These are phyloP conservation scores for Leptographium procerum DNA, from an alignment of 2,329 filamentous ascomycete genomes.

Conservation along the genomic window DNA sequence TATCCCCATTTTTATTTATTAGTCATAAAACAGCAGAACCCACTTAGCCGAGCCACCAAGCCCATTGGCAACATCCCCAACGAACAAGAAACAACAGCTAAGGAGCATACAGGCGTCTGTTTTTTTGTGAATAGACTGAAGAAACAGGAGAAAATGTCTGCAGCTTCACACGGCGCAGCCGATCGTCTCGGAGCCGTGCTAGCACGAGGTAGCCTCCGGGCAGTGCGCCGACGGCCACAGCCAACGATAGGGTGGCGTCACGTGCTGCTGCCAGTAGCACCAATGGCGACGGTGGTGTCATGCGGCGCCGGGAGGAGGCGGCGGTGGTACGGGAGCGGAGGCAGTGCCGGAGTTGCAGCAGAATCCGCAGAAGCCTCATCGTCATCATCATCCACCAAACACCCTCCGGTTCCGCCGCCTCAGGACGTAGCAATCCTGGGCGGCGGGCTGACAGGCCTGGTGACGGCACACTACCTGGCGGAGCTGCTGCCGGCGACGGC, in stretches of 20 bases:
- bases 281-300: too few species aligned
- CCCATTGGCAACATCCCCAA: too few species aligned
- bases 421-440: slow-evolving; percentile 56
- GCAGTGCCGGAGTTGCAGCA: not conserved
- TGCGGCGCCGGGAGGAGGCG: not conserved
- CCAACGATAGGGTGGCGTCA: not conserved
- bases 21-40: too few species aligned
- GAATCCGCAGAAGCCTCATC: too few species aligned
- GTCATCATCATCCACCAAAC: too few species aligned
- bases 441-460: slow-evolving; percentile 72
- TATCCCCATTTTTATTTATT: too few species aligned
- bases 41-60: too few species aligned
- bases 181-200: not conserved
- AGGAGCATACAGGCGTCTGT: too few species aligned
- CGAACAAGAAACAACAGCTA: too few species aligned
- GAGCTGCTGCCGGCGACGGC: slow-evolving; percentile 51
- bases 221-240: not conserved
- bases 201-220: not conserved
- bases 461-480: slow-evolving; percentile 65
- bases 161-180: not conserved
- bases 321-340: not conserved
- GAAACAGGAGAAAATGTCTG: too few species aligned
- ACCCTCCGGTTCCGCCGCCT: not conserved
- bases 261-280: not conserved
- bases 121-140: too few species aligned